phyloP scores from a whole-genome alignment of 2,329 filamentous ascomycete genomes.

The Clonostachys byssicola region DNA sequence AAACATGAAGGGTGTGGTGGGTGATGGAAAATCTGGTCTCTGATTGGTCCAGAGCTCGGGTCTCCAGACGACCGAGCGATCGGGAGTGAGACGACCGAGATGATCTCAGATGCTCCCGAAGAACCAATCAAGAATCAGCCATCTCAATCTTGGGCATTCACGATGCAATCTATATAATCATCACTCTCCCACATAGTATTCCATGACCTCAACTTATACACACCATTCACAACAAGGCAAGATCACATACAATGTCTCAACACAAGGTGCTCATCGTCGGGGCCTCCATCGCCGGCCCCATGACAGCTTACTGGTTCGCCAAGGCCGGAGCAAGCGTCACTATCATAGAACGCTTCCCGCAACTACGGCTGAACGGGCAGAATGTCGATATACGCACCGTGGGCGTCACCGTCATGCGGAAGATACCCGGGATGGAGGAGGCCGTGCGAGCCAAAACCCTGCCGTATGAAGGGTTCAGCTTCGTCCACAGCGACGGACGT shows the following conservation, averaged over 20 bases:
- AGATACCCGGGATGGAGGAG: slow-evolving; percentile 29
- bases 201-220: background rate
- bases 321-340: slow-evolving; percentile 23
- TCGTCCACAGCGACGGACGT: slow-evolving; percentile 29
- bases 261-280: slow-evolving; percentile 18
- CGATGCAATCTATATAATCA: background rate
- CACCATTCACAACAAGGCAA: background rate
- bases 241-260: slow-evolving; percentile 4
- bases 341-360: slow-evolving; percentile 29
- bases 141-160: background rate
- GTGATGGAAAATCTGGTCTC: no score
- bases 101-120: no score
- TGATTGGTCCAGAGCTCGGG: no score
- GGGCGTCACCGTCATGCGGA: slow-evolving; percentile 28
- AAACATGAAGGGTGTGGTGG: no score
- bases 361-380: slow-evolving; percentile 23
- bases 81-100: no score
- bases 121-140: background rate
- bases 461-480: slow-evolving; percentile 33
- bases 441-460: slow-evolving; percentile 18
- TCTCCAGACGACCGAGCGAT: no score
- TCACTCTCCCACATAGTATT: background rate
- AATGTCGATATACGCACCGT: slow-evolving; percentile 28
- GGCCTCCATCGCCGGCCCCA: slow-evolving; percentile 24
- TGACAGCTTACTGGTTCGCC: slow-evolving; percentile 21